Percentiles rank a stretch among this genome's conserved stretches.
phyloP scores from a whole-genome alignment of 257 asterid species.

The Solanum habrochaites region DNA sequence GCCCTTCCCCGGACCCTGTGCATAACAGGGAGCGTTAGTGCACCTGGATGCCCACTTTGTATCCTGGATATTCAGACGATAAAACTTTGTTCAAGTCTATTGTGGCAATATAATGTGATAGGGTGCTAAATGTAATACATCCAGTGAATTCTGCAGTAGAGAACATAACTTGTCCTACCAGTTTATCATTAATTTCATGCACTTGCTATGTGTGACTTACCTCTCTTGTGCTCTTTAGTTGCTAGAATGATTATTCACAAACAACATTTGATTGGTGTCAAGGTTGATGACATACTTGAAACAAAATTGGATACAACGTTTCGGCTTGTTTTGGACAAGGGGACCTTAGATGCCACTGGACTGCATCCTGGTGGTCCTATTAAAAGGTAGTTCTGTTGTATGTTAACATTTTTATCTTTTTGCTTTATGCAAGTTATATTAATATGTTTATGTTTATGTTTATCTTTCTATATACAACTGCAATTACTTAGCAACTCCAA shows the following conservation, averaged over 20 bases:
- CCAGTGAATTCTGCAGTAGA: background rate
- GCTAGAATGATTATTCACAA: background rate
- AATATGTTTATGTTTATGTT: background rate
- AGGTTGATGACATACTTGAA: slow-evolving; percentile 94
- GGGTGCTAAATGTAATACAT: background rate
- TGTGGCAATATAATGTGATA: background rate
- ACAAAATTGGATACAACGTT: slow-evolving; percentile 69
- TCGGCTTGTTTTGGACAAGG: slow-evolving; percentile 87
- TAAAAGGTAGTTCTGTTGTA: slow-evolving; percentile 45
- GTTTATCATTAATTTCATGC: background rate
- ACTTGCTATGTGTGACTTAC: background rate
- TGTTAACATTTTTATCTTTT: background rate
- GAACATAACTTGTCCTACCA: background rate
- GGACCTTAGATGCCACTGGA: slow-evolving; percentile 95
- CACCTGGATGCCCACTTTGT: background rate
- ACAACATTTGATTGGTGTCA: slow-evolving; percentile 9
- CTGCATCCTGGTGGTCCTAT: slow-evolving; percentile 95
- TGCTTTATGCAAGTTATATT: background rate
- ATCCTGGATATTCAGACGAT: background rate
- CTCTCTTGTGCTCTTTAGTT: background rate
- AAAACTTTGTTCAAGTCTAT: background rate
- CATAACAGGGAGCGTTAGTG: too few relatives aligned
- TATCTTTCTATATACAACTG: background rate
- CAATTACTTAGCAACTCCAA: background rate
- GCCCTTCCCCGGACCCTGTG: too few relatives aligned